These are phyloP conservation scores for Macrolepiota fuliginosa DNA, from an alignment of 768 basidiomycete species.

Conservation along the genomic window DNA sequence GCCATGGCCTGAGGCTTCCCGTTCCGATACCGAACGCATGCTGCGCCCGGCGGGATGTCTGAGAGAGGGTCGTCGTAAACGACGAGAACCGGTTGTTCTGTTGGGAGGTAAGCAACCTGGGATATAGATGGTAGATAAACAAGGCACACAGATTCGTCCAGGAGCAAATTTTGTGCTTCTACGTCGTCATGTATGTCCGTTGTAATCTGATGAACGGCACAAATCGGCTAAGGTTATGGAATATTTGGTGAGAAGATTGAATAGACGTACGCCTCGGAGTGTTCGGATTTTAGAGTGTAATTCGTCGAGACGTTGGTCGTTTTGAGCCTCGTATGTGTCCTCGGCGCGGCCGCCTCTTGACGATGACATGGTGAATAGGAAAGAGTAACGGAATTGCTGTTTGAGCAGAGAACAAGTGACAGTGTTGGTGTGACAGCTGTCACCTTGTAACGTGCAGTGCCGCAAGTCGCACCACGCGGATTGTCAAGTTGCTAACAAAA, in stretches of 20 bases:
- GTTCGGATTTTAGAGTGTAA: constrained; percentile 83
- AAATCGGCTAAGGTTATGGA: background rate
- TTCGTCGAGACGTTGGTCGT: constrained; percentile 81
- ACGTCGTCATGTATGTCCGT: constrained; percentile 84
- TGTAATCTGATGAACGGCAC: constrained; percentile 55
- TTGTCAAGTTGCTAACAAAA: background rate
- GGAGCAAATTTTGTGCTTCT: constrained; percentile 74
- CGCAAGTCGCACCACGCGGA: background rate
- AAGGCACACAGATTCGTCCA: constrained; percentile 66
- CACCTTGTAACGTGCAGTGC: no score
- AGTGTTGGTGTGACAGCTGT: background rate
- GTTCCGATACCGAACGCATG: constrained; percentile 72
- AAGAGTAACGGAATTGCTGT: background rate
- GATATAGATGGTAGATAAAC: background rate
- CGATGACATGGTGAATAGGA: constrained; percentile 31
- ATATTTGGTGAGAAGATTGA: background rate
- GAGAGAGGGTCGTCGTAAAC: constrained; percentile 59
- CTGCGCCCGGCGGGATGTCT: constrained; percentile 67
- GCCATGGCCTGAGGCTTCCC: constrained; percentile 66
- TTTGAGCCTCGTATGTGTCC: constrained; percentile 80
- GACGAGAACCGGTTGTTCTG: constrained; percentile 68
- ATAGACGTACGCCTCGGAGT: constrained; percentile 63
- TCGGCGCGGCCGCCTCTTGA: constrained; percentile 47
- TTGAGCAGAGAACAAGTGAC: background rate
- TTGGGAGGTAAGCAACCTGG: background rate